These are phyloP conservation scores for Penicillium nordicum DNA, from an alignment of 2,329 filamentous ascomycete species.

Conservation along the genomic window DNA sequence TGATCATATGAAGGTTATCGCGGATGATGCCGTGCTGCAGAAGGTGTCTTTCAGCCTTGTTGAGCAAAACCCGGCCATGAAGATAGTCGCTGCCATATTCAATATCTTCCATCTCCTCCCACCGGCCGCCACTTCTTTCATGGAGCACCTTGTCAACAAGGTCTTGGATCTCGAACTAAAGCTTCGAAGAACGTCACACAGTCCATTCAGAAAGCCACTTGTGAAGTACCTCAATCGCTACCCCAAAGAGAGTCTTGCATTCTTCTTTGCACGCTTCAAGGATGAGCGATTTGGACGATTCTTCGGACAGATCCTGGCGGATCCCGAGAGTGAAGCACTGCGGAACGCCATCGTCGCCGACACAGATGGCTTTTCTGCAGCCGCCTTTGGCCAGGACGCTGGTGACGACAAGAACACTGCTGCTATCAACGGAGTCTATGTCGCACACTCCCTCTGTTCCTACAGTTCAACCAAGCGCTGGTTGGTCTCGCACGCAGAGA, in stretches of 20 bases:
- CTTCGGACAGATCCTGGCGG: slow-evolving; percentile 78
- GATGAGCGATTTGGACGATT: slow-evolving; percentile 87
- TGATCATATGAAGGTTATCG: slow-evolving; percentile 88
- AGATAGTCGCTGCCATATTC: slow-evolving; percentile 89
- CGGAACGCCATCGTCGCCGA: slow-evolving; percentile 72
- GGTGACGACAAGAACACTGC: slow-evolving; percentile 69
- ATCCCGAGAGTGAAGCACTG: slow-evolving; percentile 70
- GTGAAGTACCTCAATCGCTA: slow-evolving; percentile 94
- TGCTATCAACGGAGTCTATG: slow-evolving; percentile 81
- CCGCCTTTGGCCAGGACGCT: slow-evolving; percentile 61
- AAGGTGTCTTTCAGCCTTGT: slow-evolving; percentile 92
- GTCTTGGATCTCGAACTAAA: slow-evolving; percentile 86
- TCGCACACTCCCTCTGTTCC: slow-evolving; percentile 73
- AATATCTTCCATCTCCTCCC: slow-evolving; percentile 97
- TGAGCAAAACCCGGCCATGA: slow-evolving; percentile 89
- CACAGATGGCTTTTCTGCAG: slow-evolving; percentile 66
- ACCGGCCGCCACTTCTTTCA: slow-evolving; percentile 82
- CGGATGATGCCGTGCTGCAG: slow-evolving; percentile 74
- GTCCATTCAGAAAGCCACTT: slow-evolving; percentile 84
- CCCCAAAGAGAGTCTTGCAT: slow-evolving; percentile 78
- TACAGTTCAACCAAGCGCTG: slow-evolving; percentile 64
- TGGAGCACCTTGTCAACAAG: slow-evolving; percentile 82
- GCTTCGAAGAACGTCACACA: slow-evolving; percentile 80
- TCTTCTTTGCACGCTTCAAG: slow-evolving; percentile 74
- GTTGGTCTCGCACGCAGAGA: slow-evolving; percentile 55